These are phyloP conservation scores for Nitzschia sp. DNA, from an alignment of 108 stramenopile genomes.

Conservation along the genomic window DNA sequence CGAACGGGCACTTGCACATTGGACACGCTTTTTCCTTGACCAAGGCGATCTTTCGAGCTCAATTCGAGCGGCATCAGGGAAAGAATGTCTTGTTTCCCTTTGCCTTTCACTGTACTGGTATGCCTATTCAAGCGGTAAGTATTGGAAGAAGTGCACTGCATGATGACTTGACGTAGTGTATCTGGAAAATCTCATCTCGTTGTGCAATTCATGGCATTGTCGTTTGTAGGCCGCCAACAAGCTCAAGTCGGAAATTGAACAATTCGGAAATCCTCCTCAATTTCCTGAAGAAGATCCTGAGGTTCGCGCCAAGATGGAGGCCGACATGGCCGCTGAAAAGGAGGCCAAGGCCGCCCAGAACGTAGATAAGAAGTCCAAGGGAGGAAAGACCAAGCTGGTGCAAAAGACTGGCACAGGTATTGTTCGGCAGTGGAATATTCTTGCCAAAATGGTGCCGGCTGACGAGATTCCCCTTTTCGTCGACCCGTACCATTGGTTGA, in stretches of 20 bases:
- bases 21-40: constrained; percentile 98
- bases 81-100: constrained; percentile 97
- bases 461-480: constrained; percentile 87
- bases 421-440: constrained; percentile 95
- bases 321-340: constrained; percentile 66
- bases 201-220: too few relatives aligned
- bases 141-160: too few relatives aligned
- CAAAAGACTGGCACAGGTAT: constrained; percentile 93
- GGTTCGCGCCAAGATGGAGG: constrained; percentile 84
- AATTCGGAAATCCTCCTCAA: constrained; percentile 86
- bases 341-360: constrained; percentile 58
- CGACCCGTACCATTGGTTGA: constrained; percentile 94
- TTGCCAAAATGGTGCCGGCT: constrained; percentile 78
- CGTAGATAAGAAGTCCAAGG: constrained; percentile 80
- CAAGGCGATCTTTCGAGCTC: constrained; percentile 95
- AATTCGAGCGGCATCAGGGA: constrained; percentile 92
- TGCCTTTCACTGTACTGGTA: constrained; percentile 99
- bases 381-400: constrained; percentile 85
- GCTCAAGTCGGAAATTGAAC: constrained; percentile 90
- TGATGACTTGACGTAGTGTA: neutral
- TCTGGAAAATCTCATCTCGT: neutral
- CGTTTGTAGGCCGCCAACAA: constrained; percentile 96
- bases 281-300: constrained; percentile 91
- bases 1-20: constrained; percentile 97
- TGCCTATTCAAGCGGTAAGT: constrained; percentile 98